Evolutionary conservation across 2,329 filamentous ascomycete genomes (phyloP), one percentile per base, ranked within the genome.

Genomic region (Fusarium neocosmosporiellum): DNA sequence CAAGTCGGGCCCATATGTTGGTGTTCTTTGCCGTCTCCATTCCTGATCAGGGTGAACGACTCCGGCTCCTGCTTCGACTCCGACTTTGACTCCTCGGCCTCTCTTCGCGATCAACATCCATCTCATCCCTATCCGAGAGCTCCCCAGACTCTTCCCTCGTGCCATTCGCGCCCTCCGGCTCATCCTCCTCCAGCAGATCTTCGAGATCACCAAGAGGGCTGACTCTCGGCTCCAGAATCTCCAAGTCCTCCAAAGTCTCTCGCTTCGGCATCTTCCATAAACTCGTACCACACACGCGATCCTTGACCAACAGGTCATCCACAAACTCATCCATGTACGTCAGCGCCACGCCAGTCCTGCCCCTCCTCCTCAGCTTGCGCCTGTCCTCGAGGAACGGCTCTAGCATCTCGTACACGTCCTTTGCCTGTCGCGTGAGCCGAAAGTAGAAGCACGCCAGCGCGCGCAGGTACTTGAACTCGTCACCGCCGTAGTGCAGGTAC

Each of bases 361-460:
- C 92, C 75, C 93, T 89, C 68, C 94, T 86, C 81, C 93, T 91
- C 82, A 99, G 80, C 84, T 98, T 99, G 75, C 96, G 87, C 73
- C 89, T 88, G 80, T 99, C 96, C 69, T 90, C 89, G 59, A 99
- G 84, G 65, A 93, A 91, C 31, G 94, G 94, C 84, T 99, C 96
- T 48, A 99, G 85, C 18, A 90, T 89, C 65, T 83, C 84, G 82
- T 96, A 97, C 6, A 98, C 92, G 65, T 96, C 92, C 76, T 92
- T 92, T 7, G 94, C 90, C 74, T 92, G 89, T 79, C 96, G 92
- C 20, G 96, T 97, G 76, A 99, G 84, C 14, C 96, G 88, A n/a
- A 98, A 90, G 82, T 99, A 98, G 81, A 99, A 98, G 1, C 92
- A 92, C 0, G 95, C 96, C 72, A 99, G 86, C 1, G 94, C 95